Base-by-base conservation (phyloP, 805 yeast species). In the Vanderwaltozyma yarrowii region DNA sequence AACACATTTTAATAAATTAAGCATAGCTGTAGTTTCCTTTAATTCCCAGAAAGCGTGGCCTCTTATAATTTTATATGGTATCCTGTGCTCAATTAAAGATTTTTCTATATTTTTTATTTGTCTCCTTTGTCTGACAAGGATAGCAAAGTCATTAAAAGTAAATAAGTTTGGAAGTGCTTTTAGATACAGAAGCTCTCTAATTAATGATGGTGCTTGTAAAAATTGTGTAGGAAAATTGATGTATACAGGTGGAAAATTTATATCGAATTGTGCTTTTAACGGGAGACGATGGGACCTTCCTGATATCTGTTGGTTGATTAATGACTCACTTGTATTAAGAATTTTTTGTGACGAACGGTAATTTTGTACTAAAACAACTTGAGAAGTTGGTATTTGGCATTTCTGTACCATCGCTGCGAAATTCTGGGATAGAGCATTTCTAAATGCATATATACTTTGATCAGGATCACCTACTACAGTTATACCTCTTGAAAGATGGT, bases 391-490 rank as follows among this genome's bases (percentile, higher is more conserved):
- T 10, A 55, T 34, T 17, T 73, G 66, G 38, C 65, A 62, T 19
- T 48, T 51, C 1, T 52, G 45, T 30, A 61, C 57, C 83, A 86
- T 75, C 12, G 64, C 63, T 30, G 61, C 61, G 49, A 88, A 84
- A 49, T 83, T 87, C 14, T 66, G 62, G 1, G 80, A 67, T 26
- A 76, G 76, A 0, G 96, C 96, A 50, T 80, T 77, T 43, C 97
- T 66, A 49, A 89, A 89, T 0, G 80, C 86, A 56, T 92, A 89
- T 17, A 89, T 89, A 52, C 94, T 80, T 59, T 89, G 98, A 58
- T 92, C 96, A 0, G 96, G 95, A 54, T 89, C 98, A 1, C 98
- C 98, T 2, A 89, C 96, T 1, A 87, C 78, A 0, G 96, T 84
- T 8, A 89, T 70, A 41, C 78, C 78, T 43, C 75, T 55, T 27